These are phyloP conservation scores for Cutaneotrichosporon sp. DNA, from an alignment of 1,284 basidiomycete genomes.

Conservation along the genomic window DNA sequence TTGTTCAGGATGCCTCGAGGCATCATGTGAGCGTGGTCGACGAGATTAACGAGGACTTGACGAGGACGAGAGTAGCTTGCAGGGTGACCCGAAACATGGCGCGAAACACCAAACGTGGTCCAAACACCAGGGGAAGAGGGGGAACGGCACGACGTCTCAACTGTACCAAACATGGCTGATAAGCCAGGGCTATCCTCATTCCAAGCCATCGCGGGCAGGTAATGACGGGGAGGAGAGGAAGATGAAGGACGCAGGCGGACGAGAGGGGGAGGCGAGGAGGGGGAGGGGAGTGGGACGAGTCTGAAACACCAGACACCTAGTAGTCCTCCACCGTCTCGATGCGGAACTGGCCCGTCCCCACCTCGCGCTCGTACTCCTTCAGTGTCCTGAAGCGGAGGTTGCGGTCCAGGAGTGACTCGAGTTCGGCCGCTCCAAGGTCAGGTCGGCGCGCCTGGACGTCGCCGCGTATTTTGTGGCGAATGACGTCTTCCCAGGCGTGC, in stretches of 20 bases:
- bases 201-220: background rate
- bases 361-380: background rate
- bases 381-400: conserved; percentile 2
- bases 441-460: background rate
- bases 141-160: background rate
- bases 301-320: background rate
- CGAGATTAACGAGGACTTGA: too few species aligned
- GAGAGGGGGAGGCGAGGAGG: background rate
- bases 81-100: background rate
- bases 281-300: background rate
- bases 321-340: background rate
- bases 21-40: background rate
- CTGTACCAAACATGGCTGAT: background rate
- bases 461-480: background rate
- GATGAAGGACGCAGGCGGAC: background rate
- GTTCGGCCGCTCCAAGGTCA: background rate
- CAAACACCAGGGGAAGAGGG: background rate
- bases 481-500: background rate
- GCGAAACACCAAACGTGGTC: background rate
- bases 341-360: background rate
- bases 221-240: background rate
- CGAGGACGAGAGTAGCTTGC: too few species aligned
- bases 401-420: background rate
- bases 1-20: background rate
- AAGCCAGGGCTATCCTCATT: background rate